Conservation (phyloP, 495 filamentous ascomycete species). For the Poronia punctata region DNA sequence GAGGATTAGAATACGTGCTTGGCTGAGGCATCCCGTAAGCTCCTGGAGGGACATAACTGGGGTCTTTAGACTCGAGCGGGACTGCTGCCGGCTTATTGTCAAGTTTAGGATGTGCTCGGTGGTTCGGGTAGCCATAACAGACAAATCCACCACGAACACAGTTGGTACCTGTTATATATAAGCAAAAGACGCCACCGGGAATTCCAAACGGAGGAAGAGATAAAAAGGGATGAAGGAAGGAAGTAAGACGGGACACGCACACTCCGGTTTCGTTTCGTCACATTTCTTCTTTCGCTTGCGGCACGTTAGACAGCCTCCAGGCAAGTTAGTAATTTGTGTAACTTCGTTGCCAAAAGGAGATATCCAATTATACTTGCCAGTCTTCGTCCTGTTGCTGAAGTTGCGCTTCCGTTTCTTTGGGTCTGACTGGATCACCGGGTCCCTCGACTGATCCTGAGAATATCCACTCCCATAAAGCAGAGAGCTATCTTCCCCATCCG, state of each 20-base stretch:
- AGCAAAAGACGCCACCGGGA: conserved; percentile 7
- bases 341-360: not conserved
- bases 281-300: conserved; percentile 96
- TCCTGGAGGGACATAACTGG: conserved; percentile 51
- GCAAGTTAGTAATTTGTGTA: conserved; percentile 15
- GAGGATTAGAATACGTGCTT: conserved; percentile 28
- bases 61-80: conserved; percentile 80
- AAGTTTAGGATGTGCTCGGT: conserved; percentile 63
- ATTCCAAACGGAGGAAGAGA: no score
- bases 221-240: no score
- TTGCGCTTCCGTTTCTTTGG: conserved; percentile 76
- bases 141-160: conserved; percentile 87
- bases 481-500: conserved; percentile 41
- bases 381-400: conserved; percentile 96
- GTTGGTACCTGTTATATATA: conserved; percentile 63
- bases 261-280: conserved; percentile 90
- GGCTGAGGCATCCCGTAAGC: conserved; percentile 51
- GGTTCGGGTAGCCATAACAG: conserved; percentile 81
- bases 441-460: conserved; percentile 38
- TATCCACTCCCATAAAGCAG: conserved; percentile 35
- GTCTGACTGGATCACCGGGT: conserved; percentile 55
- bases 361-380: conserved; percentile 40
- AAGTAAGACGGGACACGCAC: conserved; percentile 43
- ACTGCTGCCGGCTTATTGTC: conserved; percentile 57
- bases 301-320: conserved; percentile 76